Evolutionary conservation across 768 basidiomycete genomes (phyloP), one percentile per base, ranked within the genome.

Genomic region (Russula ochroleuca): DNA sequence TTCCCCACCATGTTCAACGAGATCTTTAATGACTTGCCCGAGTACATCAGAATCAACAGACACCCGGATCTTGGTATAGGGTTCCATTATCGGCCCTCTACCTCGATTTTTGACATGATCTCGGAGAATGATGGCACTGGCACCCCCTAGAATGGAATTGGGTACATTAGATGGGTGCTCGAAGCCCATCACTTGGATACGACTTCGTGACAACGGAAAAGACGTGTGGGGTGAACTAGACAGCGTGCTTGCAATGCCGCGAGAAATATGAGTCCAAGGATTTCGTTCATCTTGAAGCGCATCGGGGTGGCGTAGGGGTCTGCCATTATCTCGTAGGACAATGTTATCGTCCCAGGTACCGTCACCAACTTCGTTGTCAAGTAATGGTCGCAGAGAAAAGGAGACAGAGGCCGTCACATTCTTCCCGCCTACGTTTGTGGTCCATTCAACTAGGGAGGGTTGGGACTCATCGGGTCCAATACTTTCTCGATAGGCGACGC

Each of bases 1-100:
- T 70, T 92, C 90, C n/a, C 89, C 91, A 2, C 85, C 84, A 64
- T 87, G 82, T 71, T 93, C 91, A 11, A 87, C 88, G n/a, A 94
- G 75, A 69, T 94, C 92, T 70, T 87, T 90, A 51, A 92, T 83
- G 23, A 90, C 84, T 69, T 85, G 89, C 25, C 92, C 91, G 3
- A 94, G 76, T 62, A 78, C 79, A 63, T 85, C 83, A 66, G 87
- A 86, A 28, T 78, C 77, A 8, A 91, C 83, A 17, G 82, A 82
- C 51, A 91, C 79, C 68, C 85, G 91, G 67, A 92, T 76, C 35
- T 76, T 75, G 28, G 91, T 80, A 67, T 83, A 94, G 11, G 93
- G 92, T 70, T 94, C 92, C 73, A 92, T 79, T 48, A 94, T 73
- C 3, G 88, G 79, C 1, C 92, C 92, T 69, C 83, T 79, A 11